These are phyloP conservation scores for Barnettozyma siamensis DNA, from an alignment of 805 yeast species.

Conservation along the genomic window DNA sequence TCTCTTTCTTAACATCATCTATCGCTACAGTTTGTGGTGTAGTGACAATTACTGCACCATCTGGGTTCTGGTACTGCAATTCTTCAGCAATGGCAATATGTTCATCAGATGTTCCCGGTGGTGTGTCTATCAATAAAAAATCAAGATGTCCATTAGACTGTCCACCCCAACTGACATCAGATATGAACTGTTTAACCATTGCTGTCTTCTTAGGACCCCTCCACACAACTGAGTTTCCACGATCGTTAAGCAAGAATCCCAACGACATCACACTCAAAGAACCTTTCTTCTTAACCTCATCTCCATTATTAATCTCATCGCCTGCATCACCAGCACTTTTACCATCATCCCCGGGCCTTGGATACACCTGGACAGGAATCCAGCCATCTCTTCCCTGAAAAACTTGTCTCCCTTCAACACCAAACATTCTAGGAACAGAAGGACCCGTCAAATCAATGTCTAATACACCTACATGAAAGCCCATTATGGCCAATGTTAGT, in stretches of 20 bases:
- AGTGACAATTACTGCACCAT: constrained; percentile 92
- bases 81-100: constrained; percentile 96
- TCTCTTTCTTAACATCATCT: constrained; percentile 91
- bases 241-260: constrained; percentile 76
- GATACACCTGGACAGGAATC: constrained; percentile 67
- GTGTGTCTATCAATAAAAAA: constrained; percentile 87
- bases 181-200: constrained; percentile 89
- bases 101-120: constrained; percentile 98
- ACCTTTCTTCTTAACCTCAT: constrained; percentile 4
- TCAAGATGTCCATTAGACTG: constrained; percentile 30
- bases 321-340: constrained; percentile 12
- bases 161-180: constrained; percentile 88
- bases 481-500: constrained; percentile 63
- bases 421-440: constrained; percentile 93
- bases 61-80: constrained; percentile 61
- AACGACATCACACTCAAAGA: constrained; percentile 61
- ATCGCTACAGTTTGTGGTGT: constrained; percentile 94
- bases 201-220: constrained; percentile 98
- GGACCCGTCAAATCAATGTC: constrained; percentile 98
- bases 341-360: constrained; percentile 24
- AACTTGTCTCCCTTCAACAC: constrained; percentile 72
- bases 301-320: too few relatives aligned
- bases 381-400: constrained; percentile 82
- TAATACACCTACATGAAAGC: constrained; percentile 83
- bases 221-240: constrained; percentile 95